Evolutionary conservation across 2,329 filamentous ascomycete species (phyloP), one percentile per base, ranked within the genome.

Genomic region (Trichoderma oligosporum): DNA sequence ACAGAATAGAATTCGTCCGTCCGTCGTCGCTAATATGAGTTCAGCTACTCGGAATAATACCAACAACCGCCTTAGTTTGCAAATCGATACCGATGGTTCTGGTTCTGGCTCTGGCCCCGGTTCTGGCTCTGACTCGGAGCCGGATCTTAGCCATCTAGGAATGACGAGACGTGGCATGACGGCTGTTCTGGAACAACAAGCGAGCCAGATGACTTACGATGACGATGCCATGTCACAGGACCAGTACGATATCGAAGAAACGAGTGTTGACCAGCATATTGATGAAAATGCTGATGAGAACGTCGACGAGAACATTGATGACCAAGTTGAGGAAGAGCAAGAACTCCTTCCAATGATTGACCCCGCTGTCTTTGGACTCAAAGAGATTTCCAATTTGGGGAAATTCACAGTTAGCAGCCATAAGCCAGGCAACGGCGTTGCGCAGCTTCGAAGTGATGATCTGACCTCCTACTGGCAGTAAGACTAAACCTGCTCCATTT

Each of bases 351-450:
- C 69, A 1, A 81, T 85, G 52, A 78, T 85, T 56, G 75, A 83
- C 12, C 73, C 78, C 16, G 78, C 78, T 16, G 68, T 79, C 9
- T 78, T 70, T 57, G 72, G 85, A 41, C 76, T 93, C 61, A 92
- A 91, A 70, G 90, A 94, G 69, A 93, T 94, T 68, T 90, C 87
- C 65, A 91, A 91, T 61, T 79, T 94, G 18, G 89, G 88, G 29
- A 88, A 86, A 62, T 93, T 91, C 78, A 92, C 88, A 9, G 89
- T 93, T 63, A 90, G 86, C 69, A 89, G 84, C 66, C 85, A 85
- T 67, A 94, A 94, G 72, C 88, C 88, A 1, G 89, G 89, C 36
- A 91, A 87, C 64, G 88, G 88, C 2, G 85, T 93, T 12, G 84
- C 86, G 24, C 88, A 90, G 67, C 81, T 94, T 18, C 83, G 89